phyloP scores from a whole-genome alignment of 176 grass and related monocot species.

The Triticum dicoccoides region DNA sequence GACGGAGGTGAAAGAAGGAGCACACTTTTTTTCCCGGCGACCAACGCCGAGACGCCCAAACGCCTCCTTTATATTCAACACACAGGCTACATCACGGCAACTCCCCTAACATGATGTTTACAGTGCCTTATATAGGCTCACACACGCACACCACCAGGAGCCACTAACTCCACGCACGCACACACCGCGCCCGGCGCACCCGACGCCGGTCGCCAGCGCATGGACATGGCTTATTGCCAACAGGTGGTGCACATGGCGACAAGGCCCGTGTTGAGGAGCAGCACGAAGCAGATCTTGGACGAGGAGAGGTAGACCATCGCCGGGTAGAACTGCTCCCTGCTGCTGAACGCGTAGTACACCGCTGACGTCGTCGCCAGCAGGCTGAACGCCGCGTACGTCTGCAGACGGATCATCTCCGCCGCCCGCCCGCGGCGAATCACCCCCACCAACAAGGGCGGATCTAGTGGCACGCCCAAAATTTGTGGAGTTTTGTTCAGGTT shows the following conservation, averaged over 20 bases:
- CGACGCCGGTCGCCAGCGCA: too few species aligned
- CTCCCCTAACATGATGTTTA: too few species aligned
- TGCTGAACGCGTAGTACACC: slow-evolving; percentile 87
- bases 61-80: too few species aligned
- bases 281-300: slow-evolving; percentile 94
- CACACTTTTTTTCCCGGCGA: too few species aligned
- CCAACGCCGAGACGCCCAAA: too few species aligned
- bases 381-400: slow-evolving; percentile 90
- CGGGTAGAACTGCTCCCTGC: slow-evolving; percentile 91
- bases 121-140: too few species aligned
- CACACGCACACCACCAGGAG: too few species aligned
- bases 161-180: too few species aligned
- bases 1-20: too few species aligned
- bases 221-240: too few species aligned
- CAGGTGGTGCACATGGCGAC: slow-evolving; percentile 87
- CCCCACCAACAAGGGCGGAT: not conserved
- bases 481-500: not conserved
- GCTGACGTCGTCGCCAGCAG: slow-evolving; percentile 72
- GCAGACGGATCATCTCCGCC: slow-evolving; percentile 68
- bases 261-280: slow-evolving; percentile 91
- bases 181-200: too few species aligned
- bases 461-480: not conserved
- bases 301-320: slow-evolving; percentile 91
- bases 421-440: not conserved
- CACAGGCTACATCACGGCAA: too few species aligned